Conservation (phyloP, 768 basidiomycete genomes). For the Postia placenta region DNA sequence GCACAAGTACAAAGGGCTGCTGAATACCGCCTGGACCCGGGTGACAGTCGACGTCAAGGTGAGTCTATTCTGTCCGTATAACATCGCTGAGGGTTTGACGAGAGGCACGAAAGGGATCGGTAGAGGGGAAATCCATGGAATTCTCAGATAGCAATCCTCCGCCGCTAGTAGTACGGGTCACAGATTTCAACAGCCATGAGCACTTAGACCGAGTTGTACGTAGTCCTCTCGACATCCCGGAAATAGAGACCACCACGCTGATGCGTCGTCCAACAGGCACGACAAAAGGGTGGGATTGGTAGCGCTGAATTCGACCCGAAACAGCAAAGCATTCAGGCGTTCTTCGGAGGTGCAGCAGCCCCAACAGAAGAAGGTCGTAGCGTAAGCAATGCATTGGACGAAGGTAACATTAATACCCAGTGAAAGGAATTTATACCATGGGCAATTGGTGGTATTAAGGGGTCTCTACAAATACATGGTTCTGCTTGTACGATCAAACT, state of each 20-base stretch:
- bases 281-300: slow-evolving; percentile 76
- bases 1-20: slow-evolving; percentile 42
- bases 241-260: too few species aligned
- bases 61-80: slow-evolving; percentile 7
- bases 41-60: slow-evolving; percentile 45
- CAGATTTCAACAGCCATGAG: slow-evolving; percentile 47
- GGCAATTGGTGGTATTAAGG: neutral
- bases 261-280: slow-evolving; percentile 31
- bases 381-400: slow-evolving; percentile 26
- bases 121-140: slow-evolving; percentile 17
- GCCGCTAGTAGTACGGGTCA: slow-evolving; percentile 38
- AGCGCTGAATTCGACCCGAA: slow-evolving; percentile 64
- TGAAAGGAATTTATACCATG: slow-evolving; percentile 1
- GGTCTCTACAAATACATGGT: slow-evolving; percentile 12
- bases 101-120: slow-evolving; percentile 22
- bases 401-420: slow-evolving; percentile 18
- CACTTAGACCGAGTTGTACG: slow-evolving; percentile 56
- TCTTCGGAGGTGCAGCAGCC: slow-evolving; percentile 45
- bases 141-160: slow-evolving; percentile 23
- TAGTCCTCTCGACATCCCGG: too few species aligned
- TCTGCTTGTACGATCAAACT: too few species aligned
- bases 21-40: slow-evolving; percentile 69
- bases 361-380: slow-evolving; percentile 18
- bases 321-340: slow-evolving; percentile 69
- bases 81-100: neutral